Base-by-base conservation (phyloP, 2,329 filamentous ascomycete species). In the Pseudonectria foliicola region DNA sequence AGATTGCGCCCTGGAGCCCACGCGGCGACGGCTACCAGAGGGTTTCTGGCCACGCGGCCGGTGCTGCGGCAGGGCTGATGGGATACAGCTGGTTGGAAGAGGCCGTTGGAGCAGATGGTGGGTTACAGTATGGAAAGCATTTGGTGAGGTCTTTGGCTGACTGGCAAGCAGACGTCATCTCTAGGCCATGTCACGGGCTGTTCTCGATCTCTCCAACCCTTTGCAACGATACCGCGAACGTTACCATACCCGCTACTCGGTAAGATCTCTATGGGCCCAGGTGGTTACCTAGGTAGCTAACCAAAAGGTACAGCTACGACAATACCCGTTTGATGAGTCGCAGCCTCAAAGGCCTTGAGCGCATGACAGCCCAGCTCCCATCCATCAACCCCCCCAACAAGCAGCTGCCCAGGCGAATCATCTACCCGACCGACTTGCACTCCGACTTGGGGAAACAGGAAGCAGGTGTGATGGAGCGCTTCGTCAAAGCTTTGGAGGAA, bases 21-120 rank as follows among this genome's bases (percentile, higher is more conserved):
- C 53, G 67, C 25, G 71, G 62, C 0, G 73, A 76, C 44, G 63
- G 63, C 0, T 71, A 69, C 26, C 62, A 64, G 23, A 44, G 39
- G 0, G 41, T 61, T 0, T 49, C 43, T 0, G 59, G 60, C 2
- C 61, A 55, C 13, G 62, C 60, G 4, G 52, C 56, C 15, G 68
- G 68, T 7, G 60, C 60, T 26, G 64, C 44, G 1, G 56, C 56
- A 7, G 58, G 59, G 2, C 32, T 65, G 7, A 55, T 57, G 10
- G 55, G 56, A 1, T 70, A 70, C 38, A 45, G 56, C 4, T 71
- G 66, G 66, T 35, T 71, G 4, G 53, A 59, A 21, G 36, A 55
- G 15, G 54, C 62, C 3, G 40, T 66, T 35, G 56, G 55, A 2
- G 31, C 66, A 35, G 60, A 63, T 43, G 39, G 64, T 64, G 31